These are phyloP conservation scores for Rhizophagus sp. DNA, from an alignment of 192 early-diverging fungal species.

Conservation along the genomic window DNA sequence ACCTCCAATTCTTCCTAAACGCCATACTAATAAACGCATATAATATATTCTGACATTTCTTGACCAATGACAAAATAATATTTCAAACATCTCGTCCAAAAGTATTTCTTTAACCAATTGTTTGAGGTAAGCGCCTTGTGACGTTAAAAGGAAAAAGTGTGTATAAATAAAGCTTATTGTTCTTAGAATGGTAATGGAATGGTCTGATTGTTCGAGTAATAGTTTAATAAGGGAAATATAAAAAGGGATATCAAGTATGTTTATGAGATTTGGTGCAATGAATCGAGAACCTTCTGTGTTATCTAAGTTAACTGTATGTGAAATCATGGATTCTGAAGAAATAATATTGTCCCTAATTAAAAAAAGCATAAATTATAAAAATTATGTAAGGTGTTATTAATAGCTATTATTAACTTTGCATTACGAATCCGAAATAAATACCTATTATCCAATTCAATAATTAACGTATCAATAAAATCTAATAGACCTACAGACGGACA, in stretches of 20 bases:
- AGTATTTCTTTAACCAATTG: conserved; percentile 42
- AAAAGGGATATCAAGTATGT: conserved; percentile 43
- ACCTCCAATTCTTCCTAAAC: conserved; percentile 38
- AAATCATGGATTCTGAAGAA: conserved; percentile 29
- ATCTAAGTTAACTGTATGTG: conserved; percentile 30
- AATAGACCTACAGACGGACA: conserved; percentile 33
- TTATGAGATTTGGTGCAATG: conserved; percentile 23
- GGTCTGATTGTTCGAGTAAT: conserved; percentile 45
- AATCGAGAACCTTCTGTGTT: conserved; percentile 24
- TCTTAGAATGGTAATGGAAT: conserved; percentile 48
- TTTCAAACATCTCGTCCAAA: conserved; percentile 46
- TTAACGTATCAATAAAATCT: conserved; percentile 50
- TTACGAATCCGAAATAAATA: conserved; percentile 3
- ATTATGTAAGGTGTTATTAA: not conserved
- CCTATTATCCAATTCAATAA: conserved; percentile 45
- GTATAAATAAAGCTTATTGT: conserved; percentile 52
- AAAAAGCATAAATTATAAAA: not conserved
- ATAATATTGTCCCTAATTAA: conserved; percentile 33
- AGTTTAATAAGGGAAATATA: conserved; percentile 41
- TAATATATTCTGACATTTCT: conserved; percentile 52
- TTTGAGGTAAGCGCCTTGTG: conserved; percentile 37
- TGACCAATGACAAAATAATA: conserved; percentile 52
- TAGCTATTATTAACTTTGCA: not conserved
- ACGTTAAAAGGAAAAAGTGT: conserved; percentile 49
- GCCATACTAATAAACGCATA: conserved; percentile 48